phyloP scores from a whole-genome alignment of 345 rosid genomes.

The Cochlearia excelsa region DNA sequence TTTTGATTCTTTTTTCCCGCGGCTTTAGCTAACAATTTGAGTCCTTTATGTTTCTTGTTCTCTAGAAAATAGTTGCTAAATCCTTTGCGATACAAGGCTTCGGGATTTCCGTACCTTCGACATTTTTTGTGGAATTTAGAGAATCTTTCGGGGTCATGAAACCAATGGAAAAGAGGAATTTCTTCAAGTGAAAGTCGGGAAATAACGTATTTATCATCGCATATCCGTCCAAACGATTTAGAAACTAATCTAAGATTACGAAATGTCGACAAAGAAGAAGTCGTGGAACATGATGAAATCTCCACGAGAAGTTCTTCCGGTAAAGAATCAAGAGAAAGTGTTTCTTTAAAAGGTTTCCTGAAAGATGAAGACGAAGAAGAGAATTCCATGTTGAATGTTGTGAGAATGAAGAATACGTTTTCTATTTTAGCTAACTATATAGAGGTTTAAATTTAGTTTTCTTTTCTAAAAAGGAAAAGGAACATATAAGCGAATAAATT shows the following conservation, averaged over 20 bases:
- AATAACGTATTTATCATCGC: conserved; percentile 17
- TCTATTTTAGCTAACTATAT: too few relatives aligned
- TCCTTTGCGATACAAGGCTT: conserved; percentile 24
- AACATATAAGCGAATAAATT: too few relatives aligned
- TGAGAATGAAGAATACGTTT: too few relatives aligned
- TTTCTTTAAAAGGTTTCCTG: not conserved
- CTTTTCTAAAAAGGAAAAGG: too few relatives aligned
- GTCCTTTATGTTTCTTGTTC: not conserved
- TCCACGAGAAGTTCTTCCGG: conserved; percentile 22
- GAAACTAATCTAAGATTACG: conserved; percentile 17
- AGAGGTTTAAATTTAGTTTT: too few relatives aligned
- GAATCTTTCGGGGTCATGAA: not conserved
- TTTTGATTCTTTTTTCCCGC: conserved; percentile 12
- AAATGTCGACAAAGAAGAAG: conserved; percentile 13
- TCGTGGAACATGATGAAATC: conserved; percentile 6
- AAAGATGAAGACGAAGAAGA: not conserved
- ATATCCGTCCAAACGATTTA: not conserved
- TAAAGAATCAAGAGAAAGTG: conserved; percentile 2
- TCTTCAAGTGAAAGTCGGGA: conserved; percentile 7
- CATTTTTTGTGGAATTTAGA: conserved; percentile 12
- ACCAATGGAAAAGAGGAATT: conserved; percentile 5
- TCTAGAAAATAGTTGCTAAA: not conserved
- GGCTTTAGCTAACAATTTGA: conserved; percentile 1
- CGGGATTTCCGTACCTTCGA: conserved; percentile 19
- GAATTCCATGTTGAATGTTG: not conserved